phyloP scores from a whole-genome alignment of 805 yeast species.

The Wickerhamia fluorescens region DNA sequence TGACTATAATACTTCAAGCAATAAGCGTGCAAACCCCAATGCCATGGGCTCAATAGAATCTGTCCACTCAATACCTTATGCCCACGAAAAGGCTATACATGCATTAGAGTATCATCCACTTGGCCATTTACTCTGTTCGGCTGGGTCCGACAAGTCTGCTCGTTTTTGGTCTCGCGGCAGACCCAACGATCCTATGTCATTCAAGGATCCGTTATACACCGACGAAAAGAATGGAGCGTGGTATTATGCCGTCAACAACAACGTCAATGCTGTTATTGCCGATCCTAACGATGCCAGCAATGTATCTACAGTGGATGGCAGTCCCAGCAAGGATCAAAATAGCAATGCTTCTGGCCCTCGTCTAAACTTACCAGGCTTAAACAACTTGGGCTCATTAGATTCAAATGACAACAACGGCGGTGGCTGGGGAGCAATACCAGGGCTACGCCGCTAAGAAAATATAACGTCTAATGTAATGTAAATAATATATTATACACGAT shows the following conservation, averaged over 20 bases:
- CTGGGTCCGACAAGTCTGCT: slow-evolving; percentile 89
- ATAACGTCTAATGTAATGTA: too few relatives aligned
- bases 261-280: slow-evolving; percentile 32
- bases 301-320: neutral
- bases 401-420: too few relatives aligned
- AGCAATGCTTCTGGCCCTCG: slow-evolving; percentile 3
- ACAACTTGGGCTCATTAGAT: too few relatives aligned
- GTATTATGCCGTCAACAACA: slow-evolving; percentile 42
- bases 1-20: slow-evolving; percentile 14
- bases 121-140: slow-evolving; percentile 87
- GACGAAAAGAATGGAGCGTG: slow-evolving; percentile 53
- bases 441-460: too few relatives aligned
- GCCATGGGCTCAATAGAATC: slow-evolving; percentile 21
- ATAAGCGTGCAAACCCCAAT: slow-evolving; percentile 8
- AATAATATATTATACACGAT: too few relatives aligned
- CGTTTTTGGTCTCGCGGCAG: slow-evolving; percentile 92
- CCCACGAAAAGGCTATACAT: slow-evolving; percentile 91
- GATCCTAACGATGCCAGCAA: slow-evolving; percentile 3
- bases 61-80: slow-evolving; percentile 70
- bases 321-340: slow-evolving; percentile 1
- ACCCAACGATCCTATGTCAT: slow-evolving; percentile 81
- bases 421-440: too few relatives aligned
- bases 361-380: slow-evolving; percentile 20
- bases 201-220: slow-evolving; percentile 75
- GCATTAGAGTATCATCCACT: slow-evolving; percentile 88